Evolutionary conservation across 306 rosid genomes (phyloP).

Genomic region (Styphnolobium japonicum): DNA sequence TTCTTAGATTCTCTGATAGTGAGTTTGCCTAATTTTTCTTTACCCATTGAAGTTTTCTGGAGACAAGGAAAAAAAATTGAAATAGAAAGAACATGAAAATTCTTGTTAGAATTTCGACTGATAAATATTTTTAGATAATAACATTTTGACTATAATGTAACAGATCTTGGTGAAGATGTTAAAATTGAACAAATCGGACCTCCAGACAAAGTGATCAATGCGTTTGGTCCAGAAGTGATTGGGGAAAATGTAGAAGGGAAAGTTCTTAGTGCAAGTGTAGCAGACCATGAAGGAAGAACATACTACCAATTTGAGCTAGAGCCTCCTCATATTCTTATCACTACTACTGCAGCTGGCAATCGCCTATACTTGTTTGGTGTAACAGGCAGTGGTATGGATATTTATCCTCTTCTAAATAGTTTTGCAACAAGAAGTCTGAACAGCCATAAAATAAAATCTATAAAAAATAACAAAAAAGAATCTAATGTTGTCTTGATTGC

Average conservation of each 20-base stretch:
- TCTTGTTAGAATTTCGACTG: background rate
- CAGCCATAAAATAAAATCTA: background rate
- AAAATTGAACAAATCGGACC: constrained; percentile 82
- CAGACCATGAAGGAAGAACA: constrained; percentile 78
- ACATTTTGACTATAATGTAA: background rate
- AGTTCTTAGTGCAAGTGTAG: constrained; percentile 57
- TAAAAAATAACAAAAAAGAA: background rate
- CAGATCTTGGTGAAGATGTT: constrained; percentile 82
- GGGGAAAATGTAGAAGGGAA: constrained; percentile 97
- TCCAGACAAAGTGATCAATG: constrained; percentile 84
- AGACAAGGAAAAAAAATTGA: constrained; percentile 11
- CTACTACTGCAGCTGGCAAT: constrained; percentile 97
- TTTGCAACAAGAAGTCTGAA: constrained; percentile 6
- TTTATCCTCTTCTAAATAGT: background rate
- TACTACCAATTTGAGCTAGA: constrained; percentile 93
- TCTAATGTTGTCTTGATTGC: constrained; percentile 28
- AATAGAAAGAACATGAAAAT: background rate
- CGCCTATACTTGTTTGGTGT: constrained; percentile 85
- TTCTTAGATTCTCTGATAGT: constrained; percentile 85
- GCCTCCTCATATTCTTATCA: constrained; percentile 88
- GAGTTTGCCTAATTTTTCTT: constrained; percentile 22
- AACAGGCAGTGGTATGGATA: constrained; percentile 73
- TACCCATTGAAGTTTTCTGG: background rate
- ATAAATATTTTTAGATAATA: background rate
- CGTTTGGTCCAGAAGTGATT: constrained; percentile 93